Base-by-base conservation (phyloP, 768 basidiomycete genomes). In the Boletus coccyginus region DNA sequence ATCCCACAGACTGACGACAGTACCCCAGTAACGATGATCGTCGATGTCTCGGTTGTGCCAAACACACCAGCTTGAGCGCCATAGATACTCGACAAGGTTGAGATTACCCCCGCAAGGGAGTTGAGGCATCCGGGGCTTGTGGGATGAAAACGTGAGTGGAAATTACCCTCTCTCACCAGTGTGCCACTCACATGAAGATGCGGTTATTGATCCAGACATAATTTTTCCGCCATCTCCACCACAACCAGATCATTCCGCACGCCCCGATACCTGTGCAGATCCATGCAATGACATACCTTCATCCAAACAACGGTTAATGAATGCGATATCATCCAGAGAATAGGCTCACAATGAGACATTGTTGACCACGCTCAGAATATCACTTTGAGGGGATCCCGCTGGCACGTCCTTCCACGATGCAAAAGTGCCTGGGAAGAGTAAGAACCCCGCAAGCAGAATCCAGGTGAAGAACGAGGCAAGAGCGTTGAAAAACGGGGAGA, bases 391-490 rank as follows among this genome's bases (percentile, higher is more conserved):
- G 11, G 71, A 72, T 51, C 67, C 56, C 62, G 68, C 14, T 46
- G 62, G 58, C 29, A 43, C 39, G 13, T 59, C 17, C 17, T 61
- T 38, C 69, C 78, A 73, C 51, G 77, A 83, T 11, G 78, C 74
- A 66, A 86, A 86, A 8, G 84, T 85, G 48, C 82, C 81, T 3
- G 84, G 84, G 58, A 86, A 83, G 31, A 86, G 72, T 17, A 86
- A 70, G 63, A 86, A 86, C 9, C 84, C 84, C 10, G 83, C 84
- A 24, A 86, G 71, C 50, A 85, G 62, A 52, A 86, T 77, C 84
- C 84, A 86, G 10, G 81, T 84, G 60, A 81, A 85, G 70, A 86
- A 84, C 9, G 74, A 75, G 3, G 81, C 77, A n/a, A 78, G 64
- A 14, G 82, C 52, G 53, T 84, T 82, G 65, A 79, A 74, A 41